Evolutionary conservation across 495 filamentous ascomycete species (phyloP).

Genomic region (Aspergillus asperescens): DNA sequence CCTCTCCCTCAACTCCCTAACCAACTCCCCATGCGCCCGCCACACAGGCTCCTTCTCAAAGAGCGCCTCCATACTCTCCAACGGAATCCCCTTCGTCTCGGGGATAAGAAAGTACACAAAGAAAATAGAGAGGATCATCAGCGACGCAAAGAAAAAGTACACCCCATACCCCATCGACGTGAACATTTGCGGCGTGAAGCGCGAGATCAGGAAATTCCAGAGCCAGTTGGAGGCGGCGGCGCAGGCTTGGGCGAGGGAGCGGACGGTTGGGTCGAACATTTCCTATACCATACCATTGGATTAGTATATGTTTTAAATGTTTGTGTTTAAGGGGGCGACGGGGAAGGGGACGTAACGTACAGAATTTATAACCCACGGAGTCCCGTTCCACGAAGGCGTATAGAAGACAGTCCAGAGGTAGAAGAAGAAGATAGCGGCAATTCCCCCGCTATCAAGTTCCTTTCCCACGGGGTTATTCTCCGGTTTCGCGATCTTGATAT

Average conservation of each 20-base stretch:
- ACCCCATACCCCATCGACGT: slow-evolving; percentile 63
- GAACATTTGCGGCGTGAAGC: slow-evolving; percentile 76
- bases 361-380: slow-evolving; percentile 61
- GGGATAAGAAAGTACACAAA: slow-evolving; percentile 65
- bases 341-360: slow-evolving; percentile 29
- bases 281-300: slow-evolving; percentile 30
- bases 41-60: slow-evolving; percentile 54
- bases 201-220: slow-evolving; percentile 68
- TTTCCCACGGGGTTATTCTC: slow-evolving; percentile 31
- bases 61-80: slow-evolving; percentile 50
- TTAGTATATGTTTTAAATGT: neutral
- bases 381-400: slow-evolving; percentile 70
- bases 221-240: slow-evolving; percentile 70
- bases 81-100: slow-evolving; percentile 57
- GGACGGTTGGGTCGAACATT: slow-evolving; percentile 58
- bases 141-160: slow-evolving; percentile 71
- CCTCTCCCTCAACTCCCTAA: slow-evolving; percentile 43
- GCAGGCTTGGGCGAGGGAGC: slow-evolving; percentile 62
- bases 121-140: slow-evolving; percentile 61
- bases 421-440: slow-evolving; percentile 72
- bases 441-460: slow-evolving; percentile 50
- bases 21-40: slow-evolving; percentile 48
- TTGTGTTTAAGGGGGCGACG: too few relatives aligned
- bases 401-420: slow-evolving; percentile 78
- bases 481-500: slow-evolving; percentile 57